Evolutionary conservation across 495 filamentous ascomycete species (phyloP).

Genomic region (Rhypophila decipiens): DNA sequence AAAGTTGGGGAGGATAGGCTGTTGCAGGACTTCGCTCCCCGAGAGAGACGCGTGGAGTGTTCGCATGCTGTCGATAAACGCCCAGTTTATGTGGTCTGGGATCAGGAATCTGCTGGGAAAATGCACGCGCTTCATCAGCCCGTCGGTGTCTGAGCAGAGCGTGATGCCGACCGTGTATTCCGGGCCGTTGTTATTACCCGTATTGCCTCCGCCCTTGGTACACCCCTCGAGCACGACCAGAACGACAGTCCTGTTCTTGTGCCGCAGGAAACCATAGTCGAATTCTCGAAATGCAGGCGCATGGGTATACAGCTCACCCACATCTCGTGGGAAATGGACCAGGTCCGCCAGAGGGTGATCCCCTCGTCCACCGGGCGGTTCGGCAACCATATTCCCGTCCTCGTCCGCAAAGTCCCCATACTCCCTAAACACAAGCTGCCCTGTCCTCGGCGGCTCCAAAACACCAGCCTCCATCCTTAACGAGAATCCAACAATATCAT

Average conservation of each 20-base stretch:
- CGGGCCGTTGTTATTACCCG: neutral
- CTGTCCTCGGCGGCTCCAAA: neutral
- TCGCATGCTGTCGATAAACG: neutral
- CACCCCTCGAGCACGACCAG: slow-evolving; percentile 8
- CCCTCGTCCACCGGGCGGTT: neutral
- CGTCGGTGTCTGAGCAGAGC: slow-evolving; percentile 3
- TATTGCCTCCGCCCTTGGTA: neutral
- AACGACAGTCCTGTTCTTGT: neutral
- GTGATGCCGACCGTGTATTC: slow-evolving; percentile 8
- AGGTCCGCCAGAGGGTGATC: slow-evolving; percentile 1
- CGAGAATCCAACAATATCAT: slow-evolving; percentile 9
- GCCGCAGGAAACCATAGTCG: slow-evolving; percentile 7
- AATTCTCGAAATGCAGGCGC: slow-evolving; percentile 1
- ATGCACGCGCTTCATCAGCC: slow-evolving; percentile 7
- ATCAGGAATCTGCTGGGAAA: slow-evolving; percentile 7
- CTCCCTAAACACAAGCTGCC: neutral
- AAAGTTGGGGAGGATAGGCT: slow-evolving; percentile 3
- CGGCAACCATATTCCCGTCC: neutral
- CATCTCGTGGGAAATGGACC: slow-evolving; percentile 1
- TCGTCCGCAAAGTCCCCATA: neutral
- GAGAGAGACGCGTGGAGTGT: slow-evolving; percentile 2
- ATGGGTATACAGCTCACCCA: slow-evolving; percentile 1
- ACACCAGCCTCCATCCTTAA: slow-evolving; percentile 4
- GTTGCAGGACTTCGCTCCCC: slow-evolving; percentile 6
- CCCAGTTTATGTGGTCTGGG: neutral